Percentiles rank a stretch among this genome's conserved stretches.
phyloP scores from a whole-genome alignment of 1,284 basidiomycete species.

The Trametes sp. region DNA sequence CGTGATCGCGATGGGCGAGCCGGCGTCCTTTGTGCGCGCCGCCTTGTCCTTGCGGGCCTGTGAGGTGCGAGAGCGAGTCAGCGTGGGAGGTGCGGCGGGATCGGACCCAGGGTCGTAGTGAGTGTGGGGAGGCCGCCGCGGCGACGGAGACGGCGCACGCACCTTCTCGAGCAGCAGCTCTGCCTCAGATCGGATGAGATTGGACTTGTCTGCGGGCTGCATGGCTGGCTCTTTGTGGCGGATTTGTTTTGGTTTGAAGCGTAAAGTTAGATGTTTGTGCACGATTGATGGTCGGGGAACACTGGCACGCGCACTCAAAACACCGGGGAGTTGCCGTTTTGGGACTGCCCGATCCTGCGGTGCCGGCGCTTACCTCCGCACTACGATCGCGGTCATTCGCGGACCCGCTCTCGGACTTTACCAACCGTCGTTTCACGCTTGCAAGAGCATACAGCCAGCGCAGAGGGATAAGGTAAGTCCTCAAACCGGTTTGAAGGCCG shows the following conservation, averaged over 20 bases:
- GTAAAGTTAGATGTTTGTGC: constrained; percentile 2
- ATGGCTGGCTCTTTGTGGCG: constrained; percentile 14
- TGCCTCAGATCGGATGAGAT: constrained; percentile 75
- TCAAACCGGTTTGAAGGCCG: background rate
- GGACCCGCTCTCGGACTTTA: background rate
- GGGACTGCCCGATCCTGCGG: constrained; percentile 11
- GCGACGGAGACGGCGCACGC: constrained; percentile 29
- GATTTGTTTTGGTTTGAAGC: too few relatives aligned
- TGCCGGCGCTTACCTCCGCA: constrained; percentile 14
- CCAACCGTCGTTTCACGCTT: background rate
- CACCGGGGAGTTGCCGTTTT: constrained; percentile 13
- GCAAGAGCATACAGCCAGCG: constrained; percentile 1
- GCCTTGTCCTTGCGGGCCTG: constrained; percentile 78
- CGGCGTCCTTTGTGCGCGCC: constrained; percentile 72
- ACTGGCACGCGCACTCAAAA: background rate
- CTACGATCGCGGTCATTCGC: constrained; percentile 1
- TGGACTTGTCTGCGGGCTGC: constrained; percentile 40
- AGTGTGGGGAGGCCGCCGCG: background rate
- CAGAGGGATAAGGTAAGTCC: background rate
- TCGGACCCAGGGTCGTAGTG: constrained; percentile 5
- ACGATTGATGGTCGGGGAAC: constrained; percentile 20
- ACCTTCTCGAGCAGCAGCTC: constrained; percentile 77
- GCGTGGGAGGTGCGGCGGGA: constrained; percentile 2
- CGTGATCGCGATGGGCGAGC: constrained; percentile 77
- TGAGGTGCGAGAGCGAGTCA: constrained; percentile 38